Percentiles rank a stretch among this genome's conserved stretches.
Evolutionary conservation across 805 yeast species (phyloP).

Genomic region (Millerozyma acaciae): DNA sequence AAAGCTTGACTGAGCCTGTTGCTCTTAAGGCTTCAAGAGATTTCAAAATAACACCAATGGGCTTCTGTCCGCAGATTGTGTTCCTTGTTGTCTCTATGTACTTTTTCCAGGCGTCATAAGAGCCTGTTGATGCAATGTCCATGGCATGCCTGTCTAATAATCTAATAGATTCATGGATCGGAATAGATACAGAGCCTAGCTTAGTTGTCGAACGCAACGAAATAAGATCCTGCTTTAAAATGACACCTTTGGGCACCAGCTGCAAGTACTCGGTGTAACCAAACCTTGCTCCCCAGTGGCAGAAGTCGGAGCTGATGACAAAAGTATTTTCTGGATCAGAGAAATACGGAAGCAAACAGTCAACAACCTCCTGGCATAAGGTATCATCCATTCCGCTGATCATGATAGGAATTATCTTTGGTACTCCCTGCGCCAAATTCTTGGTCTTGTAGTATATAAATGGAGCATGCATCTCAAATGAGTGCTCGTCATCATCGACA

Average conservation of each 20-base stretch:
- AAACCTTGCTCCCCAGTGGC: slow-evolving; percentile 76
- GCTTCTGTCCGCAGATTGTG: slow-evolving; percentile 91
- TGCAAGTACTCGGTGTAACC: slow-evolving; percentile 37
- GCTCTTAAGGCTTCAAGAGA: slow-evolving; percentile 40
- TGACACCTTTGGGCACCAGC: slow-evolving; percentile 10
- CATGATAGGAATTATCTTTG: slow-evolving; percentile 73
- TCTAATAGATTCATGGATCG: slow-evolving; percentile 73
- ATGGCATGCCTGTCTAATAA: slow-evolving; percentile 68
- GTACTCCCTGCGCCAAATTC: slow-evolving; percentile 21
- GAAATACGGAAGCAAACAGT: slow-evolving; percentile 49
- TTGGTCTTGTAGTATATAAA: slow-evolving; percentile 51
- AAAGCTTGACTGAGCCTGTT: slow-evolving; percentile 5
- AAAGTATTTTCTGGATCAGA: slow-evolving; percentile 58
- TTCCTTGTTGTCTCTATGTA: slow-evolving; percentile 73
- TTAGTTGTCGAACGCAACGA: slow-evolving; percentile 7
- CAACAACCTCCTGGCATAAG: slow-evolving; percentile 45
- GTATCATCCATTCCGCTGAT: slow-evolving; percentile 56
- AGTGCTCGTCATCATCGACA: slow-evolving; percentile 82
- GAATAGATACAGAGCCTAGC: slow-evolving; percentile 21
- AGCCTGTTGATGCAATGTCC: slow-evolving; percentile 54
- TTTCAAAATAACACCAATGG: slow-evolving; percentile 61
- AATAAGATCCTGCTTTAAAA: slow-evolving; percentile 16
- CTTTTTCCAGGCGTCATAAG: slow-evolving; percentile 55
- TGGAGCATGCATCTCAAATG: slow-evolving; percentile 93
- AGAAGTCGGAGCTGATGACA: slow-evolving; percentile 84